A percentile compares a stretch with the other conserved stretches of the same genome.
These are phyloP conservation scores for Nothopassalora personata DNA, from an alignment of 2,329 filamentous ascomycete genomes.

Conservation along the genomic window DNA sequence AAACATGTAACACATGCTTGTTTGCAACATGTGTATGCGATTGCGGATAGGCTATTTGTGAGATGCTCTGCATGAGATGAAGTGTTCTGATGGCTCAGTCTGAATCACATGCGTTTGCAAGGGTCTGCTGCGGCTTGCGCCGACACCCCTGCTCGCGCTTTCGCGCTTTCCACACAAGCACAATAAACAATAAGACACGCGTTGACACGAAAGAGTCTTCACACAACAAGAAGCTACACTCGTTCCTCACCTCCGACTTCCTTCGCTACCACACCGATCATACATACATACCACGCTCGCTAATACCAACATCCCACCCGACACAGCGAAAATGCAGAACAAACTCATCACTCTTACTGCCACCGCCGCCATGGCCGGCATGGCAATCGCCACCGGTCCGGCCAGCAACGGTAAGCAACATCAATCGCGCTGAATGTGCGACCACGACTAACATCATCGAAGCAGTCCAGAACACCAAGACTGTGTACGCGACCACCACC, in stretches of 20 bases:
- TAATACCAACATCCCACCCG: background rate
- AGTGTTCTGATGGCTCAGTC: background rate
- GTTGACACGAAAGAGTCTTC: background rate
- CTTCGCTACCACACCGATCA: background rate
- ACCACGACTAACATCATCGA: background rate
- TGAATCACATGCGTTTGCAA: background rate
- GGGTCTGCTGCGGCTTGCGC: background rate
- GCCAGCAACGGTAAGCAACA: background rate
- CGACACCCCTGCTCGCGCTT: background rate
- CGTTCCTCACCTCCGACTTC: background rate
- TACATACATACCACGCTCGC: background rate
- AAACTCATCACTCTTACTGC: constrained; percentile 1
- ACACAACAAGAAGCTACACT: background rate
- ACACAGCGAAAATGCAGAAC: constrained; percentile 1
- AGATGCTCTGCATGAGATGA: background rate
- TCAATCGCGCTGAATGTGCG: background rate
- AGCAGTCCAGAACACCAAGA: background rate
- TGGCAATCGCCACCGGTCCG: background rate
- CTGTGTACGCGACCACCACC: background rate
- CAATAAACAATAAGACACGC: background rate
- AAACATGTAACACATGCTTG: background rate
- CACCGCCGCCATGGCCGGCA: background rate
- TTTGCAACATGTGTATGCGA: background rate
- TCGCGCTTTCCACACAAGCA: background rate
- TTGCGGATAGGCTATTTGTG: background rate